A percentile compares a stretch with the other conserved stretches of the same genome.
These are phyloP conservation scores for Xylaria sp. DNA, from an alignment of 2,329 filamentous ascomycete genomes.

Conservation along the genomic window DNA sequence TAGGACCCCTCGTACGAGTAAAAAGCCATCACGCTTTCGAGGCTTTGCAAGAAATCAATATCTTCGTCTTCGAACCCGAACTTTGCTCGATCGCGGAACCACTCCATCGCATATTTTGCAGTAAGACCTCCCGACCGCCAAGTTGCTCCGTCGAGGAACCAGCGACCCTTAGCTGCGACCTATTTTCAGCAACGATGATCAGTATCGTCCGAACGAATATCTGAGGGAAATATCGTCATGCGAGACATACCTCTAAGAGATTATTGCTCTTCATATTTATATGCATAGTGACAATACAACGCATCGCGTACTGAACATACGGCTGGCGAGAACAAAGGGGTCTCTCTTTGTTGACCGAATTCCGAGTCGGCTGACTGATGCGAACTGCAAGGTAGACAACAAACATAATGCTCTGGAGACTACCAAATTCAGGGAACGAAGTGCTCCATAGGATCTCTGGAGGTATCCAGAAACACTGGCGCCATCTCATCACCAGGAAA, in stretches of 20 bases:
- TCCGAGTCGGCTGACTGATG: constrained; percentile 20
- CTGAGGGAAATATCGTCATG: background rate
- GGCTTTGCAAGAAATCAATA: constrained; percentile 21
- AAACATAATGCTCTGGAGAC: constrained; percentile 25
- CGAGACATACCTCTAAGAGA: constrained; percentile 21
- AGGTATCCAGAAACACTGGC: constrained; percentile 31
- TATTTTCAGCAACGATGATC: constrained; percentile 5
- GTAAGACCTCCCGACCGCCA: constrained; percentile 24
- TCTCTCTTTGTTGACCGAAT: background rate
- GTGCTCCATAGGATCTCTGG: constrained; percentile 25
- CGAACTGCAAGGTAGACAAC: constrained; percentile 24
- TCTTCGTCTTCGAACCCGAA: constrained; percentile 24
- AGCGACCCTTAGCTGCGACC: constrained; percentile 29
- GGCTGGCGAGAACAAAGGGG: constrained; percentile 4
- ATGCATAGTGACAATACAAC: constrained; percentile 22
- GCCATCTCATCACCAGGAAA: constrained; percentile 26
- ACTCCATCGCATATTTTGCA: constrained; percentile 22
- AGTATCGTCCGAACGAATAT: background rate
- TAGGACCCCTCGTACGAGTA: constrained; percentile 20
- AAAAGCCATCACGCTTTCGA: constrained; percentile 29
- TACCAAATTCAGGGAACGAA: constrained; percentile 22
- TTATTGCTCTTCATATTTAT: constrained; percentile 23
- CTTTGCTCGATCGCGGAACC: constrained; percentile 18
- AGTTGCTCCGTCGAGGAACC: constrained; percentile 26
- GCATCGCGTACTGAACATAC: constrained; percentile 23